phyloP scores from a whole-genome alignment of 306 rosid species.

The Prunus mongolica region DNA sequence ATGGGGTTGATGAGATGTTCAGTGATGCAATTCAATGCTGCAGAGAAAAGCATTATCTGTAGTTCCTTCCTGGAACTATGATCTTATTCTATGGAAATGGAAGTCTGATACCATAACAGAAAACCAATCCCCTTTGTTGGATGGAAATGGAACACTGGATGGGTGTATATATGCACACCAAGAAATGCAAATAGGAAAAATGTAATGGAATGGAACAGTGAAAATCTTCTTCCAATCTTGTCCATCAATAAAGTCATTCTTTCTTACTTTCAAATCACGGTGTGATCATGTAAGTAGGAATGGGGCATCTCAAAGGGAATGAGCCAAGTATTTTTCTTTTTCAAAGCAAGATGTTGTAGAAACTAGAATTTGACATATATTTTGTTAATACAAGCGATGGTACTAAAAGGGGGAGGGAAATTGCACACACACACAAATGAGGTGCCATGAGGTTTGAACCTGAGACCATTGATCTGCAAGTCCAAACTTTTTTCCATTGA shows the following conservation, averaged over 20 bases:
- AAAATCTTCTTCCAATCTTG: not conserved
- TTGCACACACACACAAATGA: fast-evolving
- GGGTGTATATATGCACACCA: not conserved
- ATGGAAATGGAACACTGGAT: not conserved
- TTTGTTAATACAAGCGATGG: too few species aligned
- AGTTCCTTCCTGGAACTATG: not conserved
- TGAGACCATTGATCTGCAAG: fast-evolving
- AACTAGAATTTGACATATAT: too few species aligned
- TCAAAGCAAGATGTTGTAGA: too few species aligned
- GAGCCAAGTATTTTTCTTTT: too few species aligned
- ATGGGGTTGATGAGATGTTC: slow-evolving; percentile 43
- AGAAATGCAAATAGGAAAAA: not conserved
- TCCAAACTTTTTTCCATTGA: fast-evolving
- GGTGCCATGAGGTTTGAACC: fast-evolving
- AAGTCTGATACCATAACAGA: not conserved
- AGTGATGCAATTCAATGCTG: slow-evolving; percentile 43
- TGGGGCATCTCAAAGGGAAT: too few species aligned
- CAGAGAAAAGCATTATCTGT: slow-evolving; percentile 39
- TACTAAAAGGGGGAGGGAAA: too few species aligned
- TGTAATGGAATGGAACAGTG: not conserved
- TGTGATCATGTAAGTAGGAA: too few species aligned
- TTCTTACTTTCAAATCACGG: too few species aligned
- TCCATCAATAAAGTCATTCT: not conserved
- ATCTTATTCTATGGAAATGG: not conserved
- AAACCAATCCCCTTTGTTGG: not conserved